Evolutionary conservation across 1,139 yeast species (phyloP), one percentile per base, ranked within the genome.

Genomic region (Candida sanyaensis): DNA sequence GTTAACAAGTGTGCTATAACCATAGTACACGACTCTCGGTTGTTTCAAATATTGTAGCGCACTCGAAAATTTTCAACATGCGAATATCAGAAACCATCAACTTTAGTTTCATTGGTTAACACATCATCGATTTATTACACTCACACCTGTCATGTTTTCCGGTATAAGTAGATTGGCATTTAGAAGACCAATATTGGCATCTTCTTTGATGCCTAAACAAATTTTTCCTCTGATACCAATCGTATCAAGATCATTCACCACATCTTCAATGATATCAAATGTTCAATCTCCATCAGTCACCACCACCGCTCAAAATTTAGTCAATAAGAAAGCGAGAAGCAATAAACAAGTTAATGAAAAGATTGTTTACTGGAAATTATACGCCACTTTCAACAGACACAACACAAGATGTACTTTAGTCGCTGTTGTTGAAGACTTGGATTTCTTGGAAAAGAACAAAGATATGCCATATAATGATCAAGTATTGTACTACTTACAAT

Each of bases 361-460:
- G 49, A 62, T 71, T 27, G 77, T 74, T 8, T 83, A 83, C 58
- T 86, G 91, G 75, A 84, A 88, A 48, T 66, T 92, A 50, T 88
- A 88, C 68, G 90, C 90, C 52, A 73, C 76, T 33, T 92, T 91
- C 69, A 82, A 86, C 50, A 83, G 83, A 63, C 93, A 91, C 71
- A 92, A 92, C 71, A 88, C 96, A 4, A 83, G 85, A 59, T 72
- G 89, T 51, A 86, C 97, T 4, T 75, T 89, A 48, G 81, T 88
- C 24, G 86, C 90, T 37, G 88, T 83, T 21, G 80, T 79, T 46
- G 89, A 85, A 64, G 92, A 86, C 61, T 66, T 73, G 44, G 78
- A 83, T 51, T 84, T 76, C 62, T 68, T 81, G 57, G 71, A 72
- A 55, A 85, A 78, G 62, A 84, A 81, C 66, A 77, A 78, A 47